These are phyloP conservation scores for Ophiostoma pallidulum DNA, from an alignment of 2,329 filamentous ascomycete species.

Conservation along the genomic window DNA sequence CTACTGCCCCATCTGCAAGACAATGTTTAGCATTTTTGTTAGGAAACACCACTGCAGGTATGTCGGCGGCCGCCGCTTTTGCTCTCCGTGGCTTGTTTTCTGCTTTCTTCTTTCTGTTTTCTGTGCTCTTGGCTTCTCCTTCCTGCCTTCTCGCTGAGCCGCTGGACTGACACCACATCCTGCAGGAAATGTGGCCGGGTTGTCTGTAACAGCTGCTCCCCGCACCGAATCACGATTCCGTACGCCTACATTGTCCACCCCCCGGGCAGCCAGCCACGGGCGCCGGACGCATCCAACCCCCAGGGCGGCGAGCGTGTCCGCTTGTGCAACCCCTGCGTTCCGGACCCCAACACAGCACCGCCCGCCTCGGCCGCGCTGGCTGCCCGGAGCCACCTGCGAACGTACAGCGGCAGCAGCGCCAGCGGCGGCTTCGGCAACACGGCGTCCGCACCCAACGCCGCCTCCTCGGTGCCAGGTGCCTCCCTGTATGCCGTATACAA, in stretches of 20 bases:
- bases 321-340: slow-evolving; percentile 54
- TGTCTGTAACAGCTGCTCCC: slow-evolving; percentile 82
- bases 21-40: slow-evolving; percentile 73
- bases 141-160: background rate
- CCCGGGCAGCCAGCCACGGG: slow-evolving; percentile 40
- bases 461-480: no score
- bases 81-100: no score
- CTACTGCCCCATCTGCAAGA: slow-evolving; percentile 74
- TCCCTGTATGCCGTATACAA: no score
- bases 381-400: background rate
- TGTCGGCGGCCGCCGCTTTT: slow-evolving; percentile 21
- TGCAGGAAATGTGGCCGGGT: slow-evolving; percentile 80
- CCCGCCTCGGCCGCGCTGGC: slow-evolving; percentile 21
- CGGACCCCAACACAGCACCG: slow-evolving; percentile 50
- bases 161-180: background rate
- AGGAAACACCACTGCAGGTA: slow-evolving; percentile 89
- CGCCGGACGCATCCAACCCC: no score
- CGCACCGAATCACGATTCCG: slow-evolving; percentile 89
- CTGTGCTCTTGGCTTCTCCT: background rate
- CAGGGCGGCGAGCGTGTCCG: slow-evolving; percentile 49
- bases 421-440: background rate
- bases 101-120: background rate
- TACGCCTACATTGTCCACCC: slow-evolving; percentile 85
- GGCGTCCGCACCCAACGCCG: no score
- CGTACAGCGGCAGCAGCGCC: background rate